Evolutionary conservation across 495 filamentous ascomycete genomes (phyloP).

Genomic region (Aspergillus kassunensis): DNA sequence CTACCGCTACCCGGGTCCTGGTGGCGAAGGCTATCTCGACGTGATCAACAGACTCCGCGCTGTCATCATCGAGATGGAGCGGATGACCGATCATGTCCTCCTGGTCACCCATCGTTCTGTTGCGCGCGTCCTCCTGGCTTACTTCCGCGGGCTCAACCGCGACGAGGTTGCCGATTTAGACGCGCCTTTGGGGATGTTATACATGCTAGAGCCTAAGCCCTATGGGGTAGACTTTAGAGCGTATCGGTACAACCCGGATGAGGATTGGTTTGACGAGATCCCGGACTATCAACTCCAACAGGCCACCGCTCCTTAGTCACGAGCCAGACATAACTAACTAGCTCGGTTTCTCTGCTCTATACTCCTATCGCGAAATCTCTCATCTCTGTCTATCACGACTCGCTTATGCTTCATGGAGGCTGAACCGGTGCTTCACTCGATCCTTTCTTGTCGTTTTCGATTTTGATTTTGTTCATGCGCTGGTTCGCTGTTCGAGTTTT

Average conservation of each 20-base stretch:
- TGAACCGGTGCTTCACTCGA: neutral
- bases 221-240: slow-evolving; percentile 97
- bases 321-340: neutral
- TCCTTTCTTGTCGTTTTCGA: slow-evolving; percentile 9
- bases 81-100: slow-evolving; percentile 91
- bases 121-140: slow-evolving; percentile 86
- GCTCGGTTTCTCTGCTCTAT: neutral
- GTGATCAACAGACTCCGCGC: slow-evolving; percentile 93
- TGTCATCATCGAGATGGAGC: slow-evolving; percentile 94
- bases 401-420: neutral
- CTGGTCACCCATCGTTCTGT: slow-evolving; percentile 88
- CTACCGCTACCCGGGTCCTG: slow-evolving; percentile 91
- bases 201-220: slow-evolving; percentile 92
- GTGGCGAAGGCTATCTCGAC: slow-evolving; percentile 93
- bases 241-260: slow-evolving; percentile 75
- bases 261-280: slow-evolving; percentile 75
- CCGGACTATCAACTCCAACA: slow-evolving; percentile 68
- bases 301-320: slow-evolving; percentile 21
- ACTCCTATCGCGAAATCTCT: slow-evolving; percentile 1
- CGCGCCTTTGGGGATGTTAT: slow-evolving; percentile 86
- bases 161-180: slow-evolving; percentile 91
- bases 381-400: slow-evolving; percentile 2
- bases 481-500: neutral
- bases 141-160: slow-evolving; percentile 86
- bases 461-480: neutral